Base-by-base conservation (phyloP, 2,329 filamentous ascomycete genomes). In the Calcarisporium arbuscula region DNA sequence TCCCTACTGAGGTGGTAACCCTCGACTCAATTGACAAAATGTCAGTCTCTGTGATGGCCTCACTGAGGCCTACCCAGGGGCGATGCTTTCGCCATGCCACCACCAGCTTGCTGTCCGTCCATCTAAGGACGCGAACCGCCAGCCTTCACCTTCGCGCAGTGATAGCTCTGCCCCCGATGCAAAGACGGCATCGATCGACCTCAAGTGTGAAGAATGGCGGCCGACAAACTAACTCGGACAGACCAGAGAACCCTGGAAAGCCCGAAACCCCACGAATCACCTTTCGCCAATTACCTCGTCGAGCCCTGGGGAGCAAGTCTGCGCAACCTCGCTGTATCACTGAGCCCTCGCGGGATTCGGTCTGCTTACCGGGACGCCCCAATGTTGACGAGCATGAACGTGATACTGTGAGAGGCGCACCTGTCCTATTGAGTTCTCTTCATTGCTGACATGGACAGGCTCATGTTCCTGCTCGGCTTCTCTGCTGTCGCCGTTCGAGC, bases 311-410 rank as follows among this genome's bases (percentile, higher is more conserved):
- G n/a, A 10, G 55, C 49, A 27, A 54, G 54, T 21, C 40, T 63
- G 28, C 52, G 58, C 19, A 63, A 61, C 36, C 44, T 60, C 10
- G 45, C 42, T 6, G 47, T 55, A 16, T 52, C 57, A 3, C 19
- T 60, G 36, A 63, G 56, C 21, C 58, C 58, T 17, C 54, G 50
- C 22, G 57, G 57, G 12, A 53, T 63, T 14, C 52, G 49, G 22
- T 49, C 51, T 21, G 56, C 57, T 2, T 62, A 50, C 40, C 53
- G 47, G 25, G 54, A 61, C 22, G 51, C 49, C 6, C 60, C 60
- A 0, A 49, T 40, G 6, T 35, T 48, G 14, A 59, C 53, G 6
- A 46, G 47, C 20, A 40, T 58, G 27, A 53, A 48, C 17, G 36
- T 61, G 6, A 41, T 53, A 16, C 30, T 60, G 60, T 62, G 44